Percentiles rank a stretch among this genome's conserved stretches.
Evolutionary conservation across 2,329 filamentous ascomycete species (phyloP).

Genomic region (Lasiodiplodia sp.): DNA sequence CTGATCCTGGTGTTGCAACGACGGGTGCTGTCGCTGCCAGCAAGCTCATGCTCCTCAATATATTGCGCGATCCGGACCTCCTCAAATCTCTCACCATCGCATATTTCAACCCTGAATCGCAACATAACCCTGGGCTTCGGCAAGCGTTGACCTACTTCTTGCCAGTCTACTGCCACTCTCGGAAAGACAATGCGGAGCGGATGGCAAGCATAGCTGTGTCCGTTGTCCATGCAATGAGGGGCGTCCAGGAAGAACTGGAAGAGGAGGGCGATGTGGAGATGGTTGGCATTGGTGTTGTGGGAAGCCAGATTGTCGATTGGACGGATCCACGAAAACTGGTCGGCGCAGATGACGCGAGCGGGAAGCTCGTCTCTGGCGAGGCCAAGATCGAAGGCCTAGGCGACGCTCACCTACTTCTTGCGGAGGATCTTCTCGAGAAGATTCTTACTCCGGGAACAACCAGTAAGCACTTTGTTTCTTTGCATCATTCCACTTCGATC

Average conservation of each 20-base stretch:
- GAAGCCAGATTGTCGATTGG: slow-evolving; percentile 89
- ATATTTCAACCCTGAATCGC: slow-evolving; percentile 88
- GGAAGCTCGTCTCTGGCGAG: slow-evolving; percentile 54
- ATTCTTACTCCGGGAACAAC: slow-evolving; percentile 68
- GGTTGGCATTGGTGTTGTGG: slow-evolving; percentile 79
- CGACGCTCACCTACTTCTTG: slow-evolving; percentile 81
- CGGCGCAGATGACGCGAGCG: slow-evolving; percentile 61
- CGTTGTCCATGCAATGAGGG: slow-evolving; percentile 73
- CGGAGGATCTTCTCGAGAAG: slow-evolving; percentile 77
- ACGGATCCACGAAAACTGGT: slow-evolving; percentile 85
- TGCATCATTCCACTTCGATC: background rate
- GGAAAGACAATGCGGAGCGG: slow-evolving; percentile 79
- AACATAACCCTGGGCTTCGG: slow-evolving; percentile 79
- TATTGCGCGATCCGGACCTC: slow-evolving; percentile 66
- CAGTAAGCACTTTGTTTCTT: slow-evolving; percentile 60
- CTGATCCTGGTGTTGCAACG: slow-evolving; percentile 75
- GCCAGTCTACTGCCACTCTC: slow-evolving; percentile 90
- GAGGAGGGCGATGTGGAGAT: slow-evolving; percentile 77
- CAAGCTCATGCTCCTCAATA: slow-evolving; percentile 84
- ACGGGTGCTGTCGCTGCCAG: slow-evolving; percentile 82
- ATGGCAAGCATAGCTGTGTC: slow-evolving; percentile 79
- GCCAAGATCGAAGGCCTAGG: slow-evolving; percentile 68
- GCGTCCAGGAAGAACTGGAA: slow-evolving; percentile 68
- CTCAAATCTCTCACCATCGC: slow-evolving; percentile 83
- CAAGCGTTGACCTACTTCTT: slow-evolving; percentile 94